Conservation (phyloP, 768 basidiomycete genomes). For the Hygrocybe punicea region DNA sequence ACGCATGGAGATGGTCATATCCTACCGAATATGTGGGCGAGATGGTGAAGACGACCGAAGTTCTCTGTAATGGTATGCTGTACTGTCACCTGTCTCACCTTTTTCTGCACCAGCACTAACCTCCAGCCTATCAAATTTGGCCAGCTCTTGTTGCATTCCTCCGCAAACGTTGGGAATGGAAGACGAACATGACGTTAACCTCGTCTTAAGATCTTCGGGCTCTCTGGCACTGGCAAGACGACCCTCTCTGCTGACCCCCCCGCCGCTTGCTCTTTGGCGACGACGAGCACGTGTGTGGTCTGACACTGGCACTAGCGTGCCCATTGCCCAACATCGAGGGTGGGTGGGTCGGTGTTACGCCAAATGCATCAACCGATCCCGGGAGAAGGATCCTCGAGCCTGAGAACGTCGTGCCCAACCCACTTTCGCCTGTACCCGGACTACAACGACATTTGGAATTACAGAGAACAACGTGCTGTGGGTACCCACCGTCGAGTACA, state of each 20-base stretch:
- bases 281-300: conserved; percentile 99
- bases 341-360: conserved; percentile 99
- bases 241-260: conserved; percentile 96
- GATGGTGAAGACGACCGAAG: conserved; percentile 99
- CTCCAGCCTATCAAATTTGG: conserved; percentile 98
- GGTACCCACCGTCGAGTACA: conserved; percentile 98
- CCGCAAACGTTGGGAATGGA: conserved; percentile 92
- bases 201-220: conserved; percentile 99
- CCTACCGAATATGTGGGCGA: conserved; percentile 96
- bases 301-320: conserved; percentile 92
- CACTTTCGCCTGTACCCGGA: conserved; percentile 75
- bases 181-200: conserved; percentile 86
- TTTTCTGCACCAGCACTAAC: conserved; percentile 66
- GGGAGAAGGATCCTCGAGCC: conserved; percentile 98
- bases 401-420: conserved; percentile 99
- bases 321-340: conserved; percentile 99
- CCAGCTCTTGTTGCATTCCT: conserved; percentile 95
- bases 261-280: conserved; percentile 93
- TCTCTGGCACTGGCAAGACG: conserved; percentile 98
- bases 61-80: conserved; percentile 93
- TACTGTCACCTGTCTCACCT: not conserved
- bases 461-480: conserved; percentile 99
- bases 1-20: conserved; percentile 99
- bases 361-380: conserved; percentile 94
- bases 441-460: conserved; percentile 93